Percentiles rank a stretch among this genome's conserved stretches.
Evolutionary conservation across 805 yeast species (phyloP).

Genomic region (Cyberlindnera bimundalis): DNA sequence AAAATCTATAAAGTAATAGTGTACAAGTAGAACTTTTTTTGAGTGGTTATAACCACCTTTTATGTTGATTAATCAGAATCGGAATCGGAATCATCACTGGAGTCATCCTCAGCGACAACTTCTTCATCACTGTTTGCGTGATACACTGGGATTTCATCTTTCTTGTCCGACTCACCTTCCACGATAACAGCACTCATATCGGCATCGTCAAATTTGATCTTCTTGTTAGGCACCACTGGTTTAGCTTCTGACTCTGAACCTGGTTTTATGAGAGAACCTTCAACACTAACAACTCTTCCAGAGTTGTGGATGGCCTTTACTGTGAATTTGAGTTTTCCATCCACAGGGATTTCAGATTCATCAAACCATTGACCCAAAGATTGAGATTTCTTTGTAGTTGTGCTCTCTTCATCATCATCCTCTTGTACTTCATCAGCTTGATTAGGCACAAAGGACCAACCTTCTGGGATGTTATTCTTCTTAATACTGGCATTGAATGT

Average conservation of each 20-base stretch:
- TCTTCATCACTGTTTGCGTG: constrained; percentile 21
- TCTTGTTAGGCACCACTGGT: constrained; percentile 47
- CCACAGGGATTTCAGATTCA: constrained; percentile 66
- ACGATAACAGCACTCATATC: constrained; percentile 30
- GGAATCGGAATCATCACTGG: constrained; percentile 28
- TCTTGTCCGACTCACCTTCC: constrained; percentile 8
- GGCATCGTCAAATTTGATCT: constrained; percentile 48
- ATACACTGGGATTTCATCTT: constrained; percentile 21
- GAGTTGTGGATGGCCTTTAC: constrained; percentile 69
- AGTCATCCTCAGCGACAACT: constrained; percentile 27
- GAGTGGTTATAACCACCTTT: background rate
- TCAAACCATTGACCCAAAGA: constrained; percentile 84
- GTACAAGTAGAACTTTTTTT: constrained; percentile 1
- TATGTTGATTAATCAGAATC: constrained; percentile 9
- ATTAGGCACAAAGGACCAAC: constrained; percentile 81
- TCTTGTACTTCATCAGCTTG: constrained; percentile 56
- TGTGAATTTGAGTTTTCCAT: constrained; percentile 77
- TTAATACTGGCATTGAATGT: constrained; percentile 93
- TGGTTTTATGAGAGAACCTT: constrained; percentile 63
- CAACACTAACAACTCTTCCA: constrained; percentile 80
- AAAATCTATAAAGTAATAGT: background rate
- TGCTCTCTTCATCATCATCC: constrained; percentile 24
- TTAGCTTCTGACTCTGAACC: constrained; percentile 48
- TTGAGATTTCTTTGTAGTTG: constrained; percentile 18
- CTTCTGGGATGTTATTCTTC: constrained; percentile 76